Conservation (phyloP, 2,329 filamentous ascomycete genomes). For the Elsinoe australis region DNA sequence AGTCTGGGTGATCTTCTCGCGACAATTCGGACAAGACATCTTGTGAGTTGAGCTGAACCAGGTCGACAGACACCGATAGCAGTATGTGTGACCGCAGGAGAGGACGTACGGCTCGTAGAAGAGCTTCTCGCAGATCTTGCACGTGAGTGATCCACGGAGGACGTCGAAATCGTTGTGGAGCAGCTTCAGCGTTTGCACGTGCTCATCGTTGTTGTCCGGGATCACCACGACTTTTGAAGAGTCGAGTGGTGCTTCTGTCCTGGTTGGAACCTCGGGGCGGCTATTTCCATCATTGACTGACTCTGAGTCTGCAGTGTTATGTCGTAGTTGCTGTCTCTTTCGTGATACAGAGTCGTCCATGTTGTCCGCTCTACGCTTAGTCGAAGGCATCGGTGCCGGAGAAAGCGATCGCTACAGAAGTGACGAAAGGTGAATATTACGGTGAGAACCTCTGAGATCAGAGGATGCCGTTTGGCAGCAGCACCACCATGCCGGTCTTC, state of each 20-base stretch:
- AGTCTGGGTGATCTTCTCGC: slow-evolving; percentile 49
- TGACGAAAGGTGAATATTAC: no score
- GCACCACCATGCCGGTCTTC: no score
- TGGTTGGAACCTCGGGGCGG: slow-evolving; percentile 1
- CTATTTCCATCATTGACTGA: neutral
- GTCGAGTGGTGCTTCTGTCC: neutral
- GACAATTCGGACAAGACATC: slow-evolving; percentile 63
- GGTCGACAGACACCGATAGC: slow-evolving; percentile 47
- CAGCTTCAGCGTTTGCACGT: slow-evolving; percentile 14
- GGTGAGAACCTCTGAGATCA: neutral
- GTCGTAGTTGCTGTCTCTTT: slow-evolving; percentile 12
- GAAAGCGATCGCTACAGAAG: no score
- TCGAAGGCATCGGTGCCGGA: slow-evolving; percentile 12
- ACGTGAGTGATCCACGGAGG: slow-evolving; percentile 54
- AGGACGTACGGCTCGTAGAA: slow-evolving; percentile 64
- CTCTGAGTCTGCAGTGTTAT: slow-evolving; percentile 3
- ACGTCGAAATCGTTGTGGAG: slow-evolving; percentile 49
- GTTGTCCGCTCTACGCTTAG: slow-evolving; percentile 16
- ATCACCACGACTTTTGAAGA: neutral
- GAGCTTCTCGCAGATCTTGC: slow-evolving; percentile 60
- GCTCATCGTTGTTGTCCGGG: neutral
- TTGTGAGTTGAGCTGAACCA: slow-evolving; percentile 54
- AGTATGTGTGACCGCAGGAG: slow-evolving; percentile 63
- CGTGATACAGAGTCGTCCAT: slow-evolving; percentile 14
- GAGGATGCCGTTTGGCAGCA: no score